These are phyloP conservation scores for Xanthoconium separans DNA, from an alignment of 1,284 basidiomycete species.

Conservation along the genomic window DNA sequence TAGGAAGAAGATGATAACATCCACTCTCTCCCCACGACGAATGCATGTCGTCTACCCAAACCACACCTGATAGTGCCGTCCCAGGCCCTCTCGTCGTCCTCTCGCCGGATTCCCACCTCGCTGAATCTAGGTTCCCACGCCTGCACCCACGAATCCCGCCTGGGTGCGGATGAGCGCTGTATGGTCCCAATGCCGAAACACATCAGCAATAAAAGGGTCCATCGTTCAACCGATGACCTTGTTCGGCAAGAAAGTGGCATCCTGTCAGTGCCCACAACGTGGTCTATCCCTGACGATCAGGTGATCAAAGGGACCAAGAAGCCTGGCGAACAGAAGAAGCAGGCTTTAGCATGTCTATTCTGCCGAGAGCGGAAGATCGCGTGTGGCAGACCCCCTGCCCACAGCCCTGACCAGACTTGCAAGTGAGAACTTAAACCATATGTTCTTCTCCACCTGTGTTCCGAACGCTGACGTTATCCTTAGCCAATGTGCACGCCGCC, in stretches of 20 bases:
- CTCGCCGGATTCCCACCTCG: constrained; percentile 16
- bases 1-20: constrained; percentile 28
- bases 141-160: constrained; percentile 19
- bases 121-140: constrained; percentile 16
- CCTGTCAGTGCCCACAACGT: constrained; percentile 31
- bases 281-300: constrained; percentile 37
- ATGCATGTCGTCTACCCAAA: constrained; percentile 23
- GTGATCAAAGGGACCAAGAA: constrained; percentile 35
- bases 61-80: constrained; percentile 26
- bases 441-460: constrained; percentile 5
- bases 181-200: constrained; percentile 22
- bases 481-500: constrained; percentile 50
- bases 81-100: constrained; percentile 18
- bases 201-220: constrained; percentile 30
- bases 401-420: constrained; percentile 37
- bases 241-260: constrained; percentile 31
- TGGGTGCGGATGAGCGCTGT: constrained; percentile 27
- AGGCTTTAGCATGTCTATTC: constrained; percentile 40
- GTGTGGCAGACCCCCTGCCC: constrained; percentile 36
- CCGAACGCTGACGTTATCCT: constrained; percentile 23
- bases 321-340: constrained; percentile 38
- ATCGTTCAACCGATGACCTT: constrained; percentile 31
- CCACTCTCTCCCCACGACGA: constrained; percentile 19
- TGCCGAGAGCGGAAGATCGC: constrained; percentile 40
- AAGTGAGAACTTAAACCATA: constrained; percentile 30